Evolutionary conservation across 345 rosid species (phyloP).

Genomic region (Eucalyptus caleyi): DNA sequence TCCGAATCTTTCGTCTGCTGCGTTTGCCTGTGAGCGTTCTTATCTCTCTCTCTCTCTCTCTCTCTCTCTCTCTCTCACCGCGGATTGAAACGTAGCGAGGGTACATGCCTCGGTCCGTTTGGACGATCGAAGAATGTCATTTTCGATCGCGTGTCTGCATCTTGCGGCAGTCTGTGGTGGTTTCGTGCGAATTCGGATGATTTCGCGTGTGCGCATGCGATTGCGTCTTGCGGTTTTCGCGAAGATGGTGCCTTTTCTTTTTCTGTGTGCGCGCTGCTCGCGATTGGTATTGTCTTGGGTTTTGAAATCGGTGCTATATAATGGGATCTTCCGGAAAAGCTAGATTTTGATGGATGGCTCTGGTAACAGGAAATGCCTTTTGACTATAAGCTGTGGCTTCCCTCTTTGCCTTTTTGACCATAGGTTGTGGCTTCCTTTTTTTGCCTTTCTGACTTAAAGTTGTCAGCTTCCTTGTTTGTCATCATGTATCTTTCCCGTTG

Average conservation of each 20-base stretch:
- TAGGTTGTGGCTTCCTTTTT: background rate
- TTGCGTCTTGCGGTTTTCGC: background rate
- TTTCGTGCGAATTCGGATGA: background rate
- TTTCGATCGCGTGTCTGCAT: background rate
- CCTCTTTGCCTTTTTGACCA: too few relatives aligned
- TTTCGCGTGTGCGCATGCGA: background rate
- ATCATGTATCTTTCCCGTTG: background rate
- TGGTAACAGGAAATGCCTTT: background rate
- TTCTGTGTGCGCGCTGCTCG: background rate
- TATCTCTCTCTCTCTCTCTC: background rate
- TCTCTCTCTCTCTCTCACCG: background rate
- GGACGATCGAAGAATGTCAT: background rate
- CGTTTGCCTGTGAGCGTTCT: slow-evolving; percentile 46
- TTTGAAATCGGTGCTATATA: background rate
- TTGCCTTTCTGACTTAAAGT: background rate
- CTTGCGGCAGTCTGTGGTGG: background rate
- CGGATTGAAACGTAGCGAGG: background rate
- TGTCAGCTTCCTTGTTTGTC: background rate
- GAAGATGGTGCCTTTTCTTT: background rate
- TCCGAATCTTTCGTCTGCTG: slow-evolving; percentile 42
- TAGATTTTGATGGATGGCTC: background rate
- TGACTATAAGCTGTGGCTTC: background rate
- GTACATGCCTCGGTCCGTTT: background rate
- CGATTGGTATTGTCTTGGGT: background rate
- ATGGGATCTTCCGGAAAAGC: background rate